Percentiles rank a stretch among this genome's conserved stretches.
These are phyloP conservation scores for Silybum marianum DNA, from an alignment of 129 eudicot species.

Conservation along the genomic window DNA sequence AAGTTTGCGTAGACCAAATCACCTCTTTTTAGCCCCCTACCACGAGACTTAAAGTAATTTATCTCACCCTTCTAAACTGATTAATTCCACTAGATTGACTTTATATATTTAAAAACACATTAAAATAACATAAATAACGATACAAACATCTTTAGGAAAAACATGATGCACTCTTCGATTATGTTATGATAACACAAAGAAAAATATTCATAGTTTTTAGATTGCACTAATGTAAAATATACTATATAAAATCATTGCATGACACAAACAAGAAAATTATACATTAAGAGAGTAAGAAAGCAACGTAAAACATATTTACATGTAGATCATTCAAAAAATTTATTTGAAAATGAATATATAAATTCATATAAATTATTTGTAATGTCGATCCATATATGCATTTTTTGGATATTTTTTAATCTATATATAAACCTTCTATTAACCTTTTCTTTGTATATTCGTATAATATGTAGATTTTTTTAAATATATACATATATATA, in stretches of 20 bases:
- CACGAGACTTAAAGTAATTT: background rate
- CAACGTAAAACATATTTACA: too few species aligned
- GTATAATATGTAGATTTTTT: too few species aligned
- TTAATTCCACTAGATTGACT: background rate
- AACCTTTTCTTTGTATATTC: too few species aligned
- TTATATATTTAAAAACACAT: background rate
- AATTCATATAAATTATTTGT: too few species aligned
- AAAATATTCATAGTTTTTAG: background rate
- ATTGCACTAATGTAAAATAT: background rate
- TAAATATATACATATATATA: too few species aligned
- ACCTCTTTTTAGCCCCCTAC: background rate
- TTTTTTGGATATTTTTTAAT: too few species aligned
- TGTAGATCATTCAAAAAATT: too few species aligned
- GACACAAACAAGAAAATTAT: too few species aligned
- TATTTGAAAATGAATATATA: too few species aligned
- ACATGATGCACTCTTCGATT: background rate
- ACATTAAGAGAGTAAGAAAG: too few species aligned
- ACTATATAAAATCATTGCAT: background rate
- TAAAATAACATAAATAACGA: background rate
- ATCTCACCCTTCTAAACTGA: background rate
- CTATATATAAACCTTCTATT: too few species aligned
- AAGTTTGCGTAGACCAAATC: background rate
- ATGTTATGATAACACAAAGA: background rate
- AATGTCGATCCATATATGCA: too few species aligned
- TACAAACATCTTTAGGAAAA: background rate